Base-by-base conservation (phyloP, 2,329 filamentous ascomycete species). In the Aspergillus uvarum region DNA sequence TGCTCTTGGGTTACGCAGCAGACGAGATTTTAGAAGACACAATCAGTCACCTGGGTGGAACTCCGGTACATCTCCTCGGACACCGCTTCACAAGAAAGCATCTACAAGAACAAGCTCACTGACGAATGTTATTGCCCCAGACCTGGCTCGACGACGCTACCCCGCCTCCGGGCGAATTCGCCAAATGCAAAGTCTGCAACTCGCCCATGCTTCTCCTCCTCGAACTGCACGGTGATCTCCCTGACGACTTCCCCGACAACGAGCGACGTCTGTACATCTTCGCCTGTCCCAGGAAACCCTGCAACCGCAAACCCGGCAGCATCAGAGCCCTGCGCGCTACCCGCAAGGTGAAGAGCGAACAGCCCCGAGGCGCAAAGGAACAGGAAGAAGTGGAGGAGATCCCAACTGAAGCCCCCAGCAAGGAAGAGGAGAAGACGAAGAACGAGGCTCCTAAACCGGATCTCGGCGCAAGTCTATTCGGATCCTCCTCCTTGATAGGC, bases 221-320 rank as follows among this genome's bases (percentile, higher is more conserved):
- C 51, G 92, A 99, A 76, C 84, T 99, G 29, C 92, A 99, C 76
- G 93, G 87, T 69, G 92, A 97, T 73, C 83, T 98, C 3, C 93
- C 92, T 14, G 89, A 94, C 58, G 84, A 87, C 52, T 97, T 96
- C 70, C 90, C 92, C 1, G 87, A 88, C 58, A 91, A 98, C 76
- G 92, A 97, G 70, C 84, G 95, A 67, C 86, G 94, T 63, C 74
- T 99, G 19, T 98, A 97, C 71, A 82, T 99, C 12, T 92, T 96
- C 74, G 85, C 85, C 19, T 99, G 95, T 76, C 85, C 87, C 60
- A 84, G 86, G 65, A 91, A 90, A 74, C 81, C 86, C 11, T 99
- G 95, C 73, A 86, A 90, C 69, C 84, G 93, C 64, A 94, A 92
- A 70, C 84, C 88, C 21, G 95, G 95, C 1, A 94, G 90, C 72